A percentile compares a stretch with the other conserved stretches of the same genome.
phyloP scores from a whole-genome alignment of 2,329 filamentous ascomycete genomes.

The Cladosporium velox region DNA sequence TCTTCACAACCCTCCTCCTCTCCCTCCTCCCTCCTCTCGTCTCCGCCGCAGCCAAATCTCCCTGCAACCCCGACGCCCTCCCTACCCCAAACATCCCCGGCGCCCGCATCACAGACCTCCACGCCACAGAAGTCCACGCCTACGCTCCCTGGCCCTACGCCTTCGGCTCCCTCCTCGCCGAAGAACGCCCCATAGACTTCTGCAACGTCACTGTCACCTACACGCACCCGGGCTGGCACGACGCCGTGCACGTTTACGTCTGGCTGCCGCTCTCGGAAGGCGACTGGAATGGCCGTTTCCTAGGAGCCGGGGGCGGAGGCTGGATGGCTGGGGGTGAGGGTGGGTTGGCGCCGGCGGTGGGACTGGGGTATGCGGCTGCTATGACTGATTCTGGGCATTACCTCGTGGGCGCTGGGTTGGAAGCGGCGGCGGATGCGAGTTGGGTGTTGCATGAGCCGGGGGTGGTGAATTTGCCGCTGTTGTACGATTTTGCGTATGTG shows the following conservation, averaged over 20 bases:
- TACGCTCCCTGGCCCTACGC: constrained; percentile 13
- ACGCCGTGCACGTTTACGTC: constrained; percentile 37
- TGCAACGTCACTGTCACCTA: constrained; percentile 44
- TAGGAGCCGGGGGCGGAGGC: constrained; percentile 45
- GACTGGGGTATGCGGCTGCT: constrained; percentile 43
- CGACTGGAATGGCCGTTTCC: constrained; percentile 31
- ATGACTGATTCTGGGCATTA: constrained; percentile 47
- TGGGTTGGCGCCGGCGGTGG: constrained; percentile 42
- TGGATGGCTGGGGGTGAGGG: constrained; percentile 41
- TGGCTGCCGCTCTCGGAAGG: constrained; percentile 36
- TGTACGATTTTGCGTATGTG: constrained; percentile 51
- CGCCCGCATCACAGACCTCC: not conserved
- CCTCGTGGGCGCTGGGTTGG: constrained; percentile 33
- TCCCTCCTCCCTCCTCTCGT: not conserved
- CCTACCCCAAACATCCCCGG: not conserved
- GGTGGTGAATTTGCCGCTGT: constrained; percentile 49
- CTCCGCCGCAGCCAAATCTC: not conserved
- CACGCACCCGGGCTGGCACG: constrained; percentile 41
- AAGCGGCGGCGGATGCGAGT: not conserved
- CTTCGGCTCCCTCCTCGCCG: not conserved
- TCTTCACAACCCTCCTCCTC: not conserved
- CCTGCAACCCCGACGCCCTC: not conserved
- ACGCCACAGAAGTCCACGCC: not conserved
- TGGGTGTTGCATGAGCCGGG: constrained; percentile 40
- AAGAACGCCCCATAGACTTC: constrained; percentile 26